Evolutionary conservation across 208 protist species (phyloP), one percentile per base, ranked within the genome.

Genomic region (Wallacemonas rigidus): DNA sequence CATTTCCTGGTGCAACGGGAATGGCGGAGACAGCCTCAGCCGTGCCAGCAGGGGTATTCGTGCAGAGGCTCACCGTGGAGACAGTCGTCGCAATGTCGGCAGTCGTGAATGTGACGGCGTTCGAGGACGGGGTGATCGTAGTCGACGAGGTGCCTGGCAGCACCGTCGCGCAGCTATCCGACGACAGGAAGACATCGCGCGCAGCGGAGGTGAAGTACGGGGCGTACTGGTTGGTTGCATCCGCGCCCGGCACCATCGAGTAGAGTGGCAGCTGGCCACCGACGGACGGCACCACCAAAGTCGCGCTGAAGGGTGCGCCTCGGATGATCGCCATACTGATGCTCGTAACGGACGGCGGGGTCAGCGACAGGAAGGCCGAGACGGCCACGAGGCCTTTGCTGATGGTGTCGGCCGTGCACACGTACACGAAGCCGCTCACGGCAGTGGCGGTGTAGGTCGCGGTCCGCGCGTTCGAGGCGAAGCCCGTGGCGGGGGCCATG

Each of bases 111-210:
- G 67, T 62, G 15, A 83, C 82, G 9, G 26, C 26, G 2, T 72
- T 55, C 15, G 54, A 76, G 38, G 64, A 12, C 53, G 61, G 54
- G 41, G 54, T 40, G 40, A 79, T 75, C 57, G 78, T 69, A 12
- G 45, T 53, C 15, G 73, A 12, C n/a, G 48, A 55, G n/a, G 67
- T 85, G 3, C 64, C 74, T 8, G 39, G 47, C 11, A 84, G 51
- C 26, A 64, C 43, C 40, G 47, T 78, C 51, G 7, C 51, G 67
- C 84, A 88, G 39, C 35, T 38, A 71, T 84, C 72, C 17, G n/a
- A 57, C 3, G 87, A 89, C 6, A 92, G 67, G 61, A 80, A 92
- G 38, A 89, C 75, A 8, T 68, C 62, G 63, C 84, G 81, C 36
- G 72, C 73, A 50, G 9, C 40, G 17, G 48, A 71, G 62, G 67